Evolutionary conservation across 805 yeast genomes (phyloP).

Genomic region (Gaillardinia entomophila): DNA sequence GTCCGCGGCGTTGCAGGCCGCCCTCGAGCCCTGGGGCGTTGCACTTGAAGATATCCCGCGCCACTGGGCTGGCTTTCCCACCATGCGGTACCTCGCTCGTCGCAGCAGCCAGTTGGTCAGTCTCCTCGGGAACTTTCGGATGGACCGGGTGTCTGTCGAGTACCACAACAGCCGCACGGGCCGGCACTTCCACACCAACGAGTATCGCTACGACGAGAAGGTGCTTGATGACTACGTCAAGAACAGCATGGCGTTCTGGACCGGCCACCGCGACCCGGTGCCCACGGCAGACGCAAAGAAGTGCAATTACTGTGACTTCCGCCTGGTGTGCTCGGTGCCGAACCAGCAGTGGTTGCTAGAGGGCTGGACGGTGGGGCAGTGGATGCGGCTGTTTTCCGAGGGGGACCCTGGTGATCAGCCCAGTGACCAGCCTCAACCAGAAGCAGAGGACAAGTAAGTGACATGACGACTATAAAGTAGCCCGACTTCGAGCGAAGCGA

Average conservation of each 20-base stretch:
- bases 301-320: constrained; percentile 55
- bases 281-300: constrained; percentile 34
- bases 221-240: constrained; percentile 22
- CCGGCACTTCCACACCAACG: constrained; percentile 30
- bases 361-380: not conserved
- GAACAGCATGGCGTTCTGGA: constrained; percentile 48
- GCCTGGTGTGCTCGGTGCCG: constrained; percentile 11
- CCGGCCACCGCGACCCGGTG: constrained; percentile 47
- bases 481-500: too few species aligned
- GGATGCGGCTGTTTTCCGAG: not conserved
- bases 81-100: constrained; percentile 51
- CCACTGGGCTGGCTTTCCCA: too few species aligned
- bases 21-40: constrained; percentile 41
- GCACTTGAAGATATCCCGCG: too few species aligned
- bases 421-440: not conserved
- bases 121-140: constrained; percentile 28
- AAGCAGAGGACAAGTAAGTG: not conserved
- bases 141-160: constrained; percentile 45
- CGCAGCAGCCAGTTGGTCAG: constrained; percentile 45
- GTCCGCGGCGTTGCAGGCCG: constrained; percentile 6
- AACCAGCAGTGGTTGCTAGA: constrained; percentile 1
- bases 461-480: too few species aligned
- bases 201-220: constrained; percentile 31
- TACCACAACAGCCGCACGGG: constrained; percentile 36
- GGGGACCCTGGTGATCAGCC: too few species aligned